Conservation (phyloP, 805 yeast species). For the Candida silvicultrix region DNA sequence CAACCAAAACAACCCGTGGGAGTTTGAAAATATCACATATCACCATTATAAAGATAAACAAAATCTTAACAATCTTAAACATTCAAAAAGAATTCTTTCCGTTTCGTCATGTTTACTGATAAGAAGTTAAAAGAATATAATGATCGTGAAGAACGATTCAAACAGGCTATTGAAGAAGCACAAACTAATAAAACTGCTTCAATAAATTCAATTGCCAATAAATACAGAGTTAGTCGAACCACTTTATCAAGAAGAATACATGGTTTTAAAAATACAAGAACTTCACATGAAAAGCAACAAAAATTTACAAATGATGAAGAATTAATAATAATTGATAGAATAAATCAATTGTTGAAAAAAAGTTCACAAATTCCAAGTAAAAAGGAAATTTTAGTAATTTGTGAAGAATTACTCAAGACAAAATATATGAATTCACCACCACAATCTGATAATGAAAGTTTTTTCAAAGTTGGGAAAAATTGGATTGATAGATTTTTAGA, state of each 20-base stretch:
- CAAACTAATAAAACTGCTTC: conserved; percentile 20
- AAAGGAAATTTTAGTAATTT: conserved; percentile 18
- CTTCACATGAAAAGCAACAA: conserved; percentile 24
- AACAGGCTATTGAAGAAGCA: conserved; percentile 22
- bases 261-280: conserved; percentile 23
- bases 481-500: conserved; percentile 25
- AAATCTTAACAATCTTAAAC: too few species aligned
- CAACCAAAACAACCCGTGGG: too few species aligned
- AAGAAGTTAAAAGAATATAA: conserved; percentile 23
- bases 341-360: conserved; percentile 15
- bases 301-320: conserved; percentile 24
- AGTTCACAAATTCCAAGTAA: conserved; percentile 20
- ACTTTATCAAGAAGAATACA: conserved; percentile 23
- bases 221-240: conserved; percentile 20
- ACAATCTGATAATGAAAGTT: conserved; percentile 7
- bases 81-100: too few species aligned
- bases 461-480: conserved; percentile 23
- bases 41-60: too few species aligned
- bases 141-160: conserved; percentile 23
- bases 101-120: conserved; percentile 15
- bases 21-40: too few species aligned
- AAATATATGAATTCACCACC: conserved; percentile 14
- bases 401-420: conserved; percentile 17
- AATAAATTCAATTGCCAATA: conserved; percentile 23
- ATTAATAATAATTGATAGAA: conserved; percentile 12